Evolutionary conservation across 371 early-diverging fungal genomes (phyloP).

Genomic region (Thermomucor indicae-seudaticae): DNA sequence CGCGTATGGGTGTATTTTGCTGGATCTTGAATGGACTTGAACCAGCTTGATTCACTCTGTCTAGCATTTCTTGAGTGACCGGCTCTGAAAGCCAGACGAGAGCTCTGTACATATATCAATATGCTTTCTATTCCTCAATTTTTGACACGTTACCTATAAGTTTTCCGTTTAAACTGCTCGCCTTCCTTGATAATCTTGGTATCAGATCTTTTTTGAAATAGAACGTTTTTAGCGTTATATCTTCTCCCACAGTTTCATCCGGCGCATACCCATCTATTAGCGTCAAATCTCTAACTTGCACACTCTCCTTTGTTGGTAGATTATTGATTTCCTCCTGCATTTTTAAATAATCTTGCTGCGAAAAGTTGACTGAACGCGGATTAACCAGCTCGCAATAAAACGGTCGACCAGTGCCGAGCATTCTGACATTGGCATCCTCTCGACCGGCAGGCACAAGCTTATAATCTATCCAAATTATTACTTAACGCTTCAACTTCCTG

Average conservation of each 20-base stretch:
- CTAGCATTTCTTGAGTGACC: slow-evolving; percentile 50
- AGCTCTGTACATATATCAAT: slow-evolving; percentile 42
- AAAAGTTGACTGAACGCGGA: slow-evolving; percentile 47
- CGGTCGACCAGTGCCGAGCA: slow-evolving; percentile 93
- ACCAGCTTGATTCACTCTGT: slow-evolving; percentile 44
- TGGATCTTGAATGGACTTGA: slow-evolving; percentile 56
- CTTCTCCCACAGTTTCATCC: too few species aligned
- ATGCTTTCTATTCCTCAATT: too few species aligned
- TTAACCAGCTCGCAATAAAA: slow-evolving; percentile 89
- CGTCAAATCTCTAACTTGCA: slow-evolving; percentile 52
- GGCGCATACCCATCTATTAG: slow-evolving; percentile 29
- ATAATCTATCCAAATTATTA: slow-evolving; percentile 32
- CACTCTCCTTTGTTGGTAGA: slow-evolving; percentile 40
- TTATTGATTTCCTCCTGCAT: slow-evolving; percentile 57
- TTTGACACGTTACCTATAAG: slow-evolving; percentile 67
- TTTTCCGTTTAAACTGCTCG: slow-evolving; percentile 80
- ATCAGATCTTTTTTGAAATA: too few species aligned
- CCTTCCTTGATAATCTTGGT: slow-evolving; percentile 79
- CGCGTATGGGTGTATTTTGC: slow-evolving; percentile 95
- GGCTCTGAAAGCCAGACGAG: slow-evolving; percentile 68
- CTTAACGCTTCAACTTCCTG: not conserved
- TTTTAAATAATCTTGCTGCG: slow-evolving; percentile 35
- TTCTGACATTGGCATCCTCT: slow-evolving; percentile 97
- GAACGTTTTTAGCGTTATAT: too few species aligned
- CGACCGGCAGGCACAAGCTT: slow-evolving; percentile 91